These are phyloP conservation scores for Coffea humblotiana DNA, from an alignment of 305 asterid species.

Conservation along the genomic window DNA sequence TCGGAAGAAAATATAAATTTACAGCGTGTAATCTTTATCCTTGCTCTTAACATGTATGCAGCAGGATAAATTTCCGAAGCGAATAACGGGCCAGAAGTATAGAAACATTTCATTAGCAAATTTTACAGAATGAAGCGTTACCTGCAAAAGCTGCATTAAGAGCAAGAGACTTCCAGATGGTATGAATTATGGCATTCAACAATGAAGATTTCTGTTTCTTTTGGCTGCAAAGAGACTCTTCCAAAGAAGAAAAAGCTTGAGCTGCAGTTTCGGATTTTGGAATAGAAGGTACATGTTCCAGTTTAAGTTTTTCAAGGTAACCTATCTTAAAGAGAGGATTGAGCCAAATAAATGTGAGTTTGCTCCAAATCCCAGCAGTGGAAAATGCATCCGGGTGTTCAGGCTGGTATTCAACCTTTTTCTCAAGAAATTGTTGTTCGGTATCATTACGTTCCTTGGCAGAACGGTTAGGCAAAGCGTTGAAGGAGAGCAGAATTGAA, in stretches of 20 bases:
- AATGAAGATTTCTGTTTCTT: constrained; percentile 40
- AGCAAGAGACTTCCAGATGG: constrained; percentile 48
- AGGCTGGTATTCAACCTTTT: neutral
- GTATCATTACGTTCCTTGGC: constrained; percentile 24
- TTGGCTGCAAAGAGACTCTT: constrained; percentile 53
- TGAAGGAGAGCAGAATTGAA: constrained; percentile 36
- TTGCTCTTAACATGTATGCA: too few species aligned
- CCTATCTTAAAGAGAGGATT: constrained; percentile 72
- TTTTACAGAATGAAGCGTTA: constrained; percentile 16
- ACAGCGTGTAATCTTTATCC: too few species aligned
- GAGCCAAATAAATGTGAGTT: constrained; percentile 67
- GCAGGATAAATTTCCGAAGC: too few species aligned
- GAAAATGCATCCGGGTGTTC: constrained; percentile 42
- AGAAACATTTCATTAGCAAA: too few species aligned
- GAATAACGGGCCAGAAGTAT: too few species aligned
- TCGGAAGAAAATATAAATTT: too few species aligned
- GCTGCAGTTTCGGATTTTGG: constrained; percentile 62
- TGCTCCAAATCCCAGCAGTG: constrained; percentile 68
- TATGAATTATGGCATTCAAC: constrained; percentile 48
- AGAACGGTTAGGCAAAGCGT: constrained; percentile 1
- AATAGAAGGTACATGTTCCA: constrained; percentile 53
- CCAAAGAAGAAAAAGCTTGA: constrained; percentile 62
- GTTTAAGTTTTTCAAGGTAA: constrained; percentile 41
- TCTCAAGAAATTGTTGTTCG: constrained; percentile 44
- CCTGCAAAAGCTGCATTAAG: constrained; percentile 84